Evolutionary conservation across 2,329 filamentous ascomycete genomes (phyloP), one percentile per base, ranked within the genome.

Genomic region (Talaromyces sp.): DNA sequence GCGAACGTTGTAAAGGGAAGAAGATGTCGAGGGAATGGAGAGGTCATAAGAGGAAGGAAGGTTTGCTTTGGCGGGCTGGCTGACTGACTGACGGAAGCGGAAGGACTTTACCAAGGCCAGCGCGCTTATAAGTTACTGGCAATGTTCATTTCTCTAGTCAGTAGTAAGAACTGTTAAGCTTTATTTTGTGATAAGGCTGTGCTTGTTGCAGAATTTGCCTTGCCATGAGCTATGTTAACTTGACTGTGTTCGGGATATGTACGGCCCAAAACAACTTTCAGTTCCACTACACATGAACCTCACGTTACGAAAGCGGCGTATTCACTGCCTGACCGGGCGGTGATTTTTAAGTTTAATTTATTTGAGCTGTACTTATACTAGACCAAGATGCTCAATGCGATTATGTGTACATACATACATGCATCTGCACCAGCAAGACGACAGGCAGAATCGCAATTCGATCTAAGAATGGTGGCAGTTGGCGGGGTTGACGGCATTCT

Each of bases 11-110:
- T 6, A 16, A 37, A 31, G 59, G 27, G 7, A 35, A 49, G 59
- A 37, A 50, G 22, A 6, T n/a, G 31, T 14, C 1, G 59, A n/a
- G 19, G 22, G 59, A 35, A 35, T 19, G 43, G 31, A 50, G 22
- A 43, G 59, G 14, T 31, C 39, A 60, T 45, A 49, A 49, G 39
- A 49, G 41, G 59, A 27, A 35, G 39, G 39, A 27, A 27, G 22
- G 58, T 49, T 59, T 14, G 27, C 50, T 31, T 19, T 37, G 16
- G 52, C 52, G 52, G 52, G 52, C 33, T 37, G 33, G 56, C 56
- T 59, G 52, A 57, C 56, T 59, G 52, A 57, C 33, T 57, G 56
- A 59, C 56, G 56, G 39, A 59, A 45, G 39, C 56, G 56, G 56
- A 59, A 59, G 37, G 37, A 41, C 56, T 24, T 33, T 27, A 43